These are phyloP conservation scores for Elongisporangium undulatum DNA, from an alignment of 352 stramenopile genomes.

Conservation along the genomic window DNA sequence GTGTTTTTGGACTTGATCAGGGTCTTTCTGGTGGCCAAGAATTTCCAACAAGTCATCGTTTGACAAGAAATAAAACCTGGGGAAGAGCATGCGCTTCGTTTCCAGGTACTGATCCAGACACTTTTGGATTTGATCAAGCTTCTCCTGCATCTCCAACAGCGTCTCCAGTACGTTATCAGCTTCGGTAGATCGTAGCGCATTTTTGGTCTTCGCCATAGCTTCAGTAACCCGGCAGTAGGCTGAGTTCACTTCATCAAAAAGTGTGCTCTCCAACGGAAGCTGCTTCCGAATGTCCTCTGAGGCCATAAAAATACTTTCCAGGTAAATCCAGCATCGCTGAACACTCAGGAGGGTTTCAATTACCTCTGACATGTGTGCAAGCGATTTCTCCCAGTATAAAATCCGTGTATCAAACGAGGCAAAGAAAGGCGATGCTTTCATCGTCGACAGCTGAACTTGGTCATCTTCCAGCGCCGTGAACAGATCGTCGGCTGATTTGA, in stretches of 20 bases:
- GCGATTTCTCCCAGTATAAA: conserved; percentile 82
- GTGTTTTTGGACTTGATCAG: conserved; percentile 87
- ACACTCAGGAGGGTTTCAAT: conserved; percentile 87
- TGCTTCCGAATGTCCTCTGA: conserved; percentile 94
- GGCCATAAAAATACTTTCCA: conserved; percentile 95
- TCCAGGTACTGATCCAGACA: conserved; percentile 86
- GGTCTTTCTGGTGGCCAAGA: conserved; percentile 83
- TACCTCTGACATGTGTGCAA: conserved; percentile 88
- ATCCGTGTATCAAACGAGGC: conserved; percentile 87
- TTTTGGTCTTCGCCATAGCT: conserved; percentile 72
- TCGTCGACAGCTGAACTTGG: conserved; percentile 89
- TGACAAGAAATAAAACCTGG: conserved; percentile 87
- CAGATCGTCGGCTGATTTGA: conserved; percentile 87
- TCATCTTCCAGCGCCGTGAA: conserved; percentile 91
- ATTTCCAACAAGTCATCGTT: conserved; percentile 88
- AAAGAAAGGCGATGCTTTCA: conserved; percentile 94
- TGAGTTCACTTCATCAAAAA: conserved; percentile 88
- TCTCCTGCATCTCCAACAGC: conserved; percentile 80
- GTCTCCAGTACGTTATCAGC: conserved; percentile 51
- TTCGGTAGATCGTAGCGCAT: conserved; percentile 68
- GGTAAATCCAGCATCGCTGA: conserved; percentile 94
- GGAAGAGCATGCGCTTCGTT: conserved; percentile 86
- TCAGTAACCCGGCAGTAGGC: conserved; percentile 74
- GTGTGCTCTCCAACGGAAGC: conserved; percentile 75
- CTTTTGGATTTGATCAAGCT: conserved; percentile 86